Base-by-base conservation (phyloP, 352 stramenopile species). In the Phytophthora pseudosyringae region DNA sequence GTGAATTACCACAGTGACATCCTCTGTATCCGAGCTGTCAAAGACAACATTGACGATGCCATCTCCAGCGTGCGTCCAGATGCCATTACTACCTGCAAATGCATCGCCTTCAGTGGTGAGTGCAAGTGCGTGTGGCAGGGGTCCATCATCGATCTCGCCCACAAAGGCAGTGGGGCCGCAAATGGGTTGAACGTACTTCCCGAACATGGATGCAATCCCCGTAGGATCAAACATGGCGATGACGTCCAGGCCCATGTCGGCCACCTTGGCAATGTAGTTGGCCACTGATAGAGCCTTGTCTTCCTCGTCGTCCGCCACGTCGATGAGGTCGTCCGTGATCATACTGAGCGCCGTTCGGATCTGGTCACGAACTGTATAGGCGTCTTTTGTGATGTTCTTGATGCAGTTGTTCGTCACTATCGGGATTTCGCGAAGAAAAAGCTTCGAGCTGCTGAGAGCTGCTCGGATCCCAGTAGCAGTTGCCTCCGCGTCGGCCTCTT, bases 191-290 rank as follows among this genome's bases (percentile, higher is more conserved):
- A 87, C 73, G 58, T 74, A 89, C 54, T 82, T 64, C 29, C 76
- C 70, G 0, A 74, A 57, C 67, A 87, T 71, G 4, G 56, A 63
- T 0, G 76, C 80, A n/a, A 89, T 69, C 1, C 80, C 80, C 3
- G 71, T 87, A 0, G 80, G 73, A 46, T 89, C 80, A 29, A 87
- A 87, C 58, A 75, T 77, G 5, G 80, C 67, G 35, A 89, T 76
- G 10, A 76, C 64, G 28, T 81, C 74, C 4, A 89, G 67, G 3
- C 76, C 80, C 39, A 82, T 71, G 38, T 83, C 62, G 1, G 69
- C 56, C 46, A 83, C 64, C 50, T 71, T 72, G 44, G 81, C 57
- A 16, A 71, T 72, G 53, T 81, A 89, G 12, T 86, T 73, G 3
- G 41, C 66, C 11, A 41, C 60, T 3, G 66, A 75, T 1, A 83